These are phyloP conservation scores for Termitomyces sp. DNA, from an alignment of 1,284 basidiomycete species.

Conservation along the genomic window DNA sequence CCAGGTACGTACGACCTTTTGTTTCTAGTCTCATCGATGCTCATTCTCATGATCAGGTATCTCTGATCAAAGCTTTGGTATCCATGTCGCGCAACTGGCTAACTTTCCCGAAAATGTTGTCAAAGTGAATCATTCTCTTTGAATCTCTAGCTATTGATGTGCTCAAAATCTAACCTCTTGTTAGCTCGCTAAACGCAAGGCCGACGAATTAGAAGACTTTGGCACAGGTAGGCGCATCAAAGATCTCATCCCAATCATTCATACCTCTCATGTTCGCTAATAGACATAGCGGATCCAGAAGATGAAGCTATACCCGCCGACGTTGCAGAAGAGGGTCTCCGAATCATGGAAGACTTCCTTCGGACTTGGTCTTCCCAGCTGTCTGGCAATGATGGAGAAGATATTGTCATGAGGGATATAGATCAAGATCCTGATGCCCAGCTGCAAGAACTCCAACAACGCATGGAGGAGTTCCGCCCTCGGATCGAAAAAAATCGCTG, in stretches of 20 bases:
- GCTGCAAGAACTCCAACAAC: conserved; percentile 59
- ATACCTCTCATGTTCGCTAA: not conserved
- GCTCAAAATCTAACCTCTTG: not conserved
- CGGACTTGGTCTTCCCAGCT: conserved; percentile 56
- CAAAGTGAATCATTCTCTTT: conserved; percentile 47
- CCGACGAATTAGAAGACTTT: conserved; percentile 95
- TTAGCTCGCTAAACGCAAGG: conserved; percentile 90
- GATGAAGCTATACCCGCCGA: conserved; percentile 52
- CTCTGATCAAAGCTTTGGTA: conserved; percentile 94
- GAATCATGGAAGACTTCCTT: conserved; percentile 79
- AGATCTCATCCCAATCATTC: not conserved
- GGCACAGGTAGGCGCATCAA: conserved; percentile 40
- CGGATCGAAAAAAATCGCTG: conserved; percentile 75
- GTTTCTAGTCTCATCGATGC: not conserved
- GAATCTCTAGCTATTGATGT: not conserved
- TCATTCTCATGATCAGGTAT: conserved; percentile 43
- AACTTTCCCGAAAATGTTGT: conserved; percentile 95
- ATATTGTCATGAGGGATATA: conserved; percentile 49
- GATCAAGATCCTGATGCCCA: conserved; percentile 52
- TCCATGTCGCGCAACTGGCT: conserved; percentile 91
- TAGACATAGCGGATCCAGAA: conserved; percentile 28
- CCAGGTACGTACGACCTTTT: conserved; percentile 53
- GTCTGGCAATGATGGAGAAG: conserved; percentile 35
- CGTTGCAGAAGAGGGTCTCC: conserved; percentile 73
- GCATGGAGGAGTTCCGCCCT: conserved; percentile 63